Percentiles rank a stretch among this genome's conserved stretches.
Evolutionary conservation across 805 yeast species (phyloP).

Genomic region (Candida maris): DNA sequence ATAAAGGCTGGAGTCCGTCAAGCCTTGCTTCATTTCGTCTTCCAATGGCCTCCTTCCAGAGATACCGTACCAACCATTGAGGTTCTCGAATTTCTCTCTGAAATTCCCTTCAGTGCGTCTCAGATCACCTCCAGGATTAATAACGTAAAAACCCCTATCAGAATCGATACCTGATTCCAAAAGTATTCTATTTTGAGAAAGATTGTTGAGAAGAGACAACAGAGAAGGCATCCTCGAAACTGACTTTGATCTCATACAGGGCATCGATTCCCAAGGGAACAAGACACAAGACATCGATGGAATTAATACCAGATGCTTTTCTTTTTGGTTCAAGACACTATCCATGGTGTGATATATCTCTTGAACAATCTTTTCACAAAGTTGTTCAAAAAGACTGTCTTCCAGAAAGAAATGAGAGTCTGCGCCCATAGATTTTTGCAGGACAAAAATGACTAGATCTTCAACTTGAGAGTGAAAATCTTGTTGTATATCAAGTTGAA

Average conservation of each 20-base stretch:
- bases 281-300: constrained; percentile 61
- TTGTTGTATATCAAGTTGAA: background rate
- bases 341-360: background rate
- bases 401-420: background rate
- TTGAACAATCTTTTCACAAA: constrained; percentile 45
- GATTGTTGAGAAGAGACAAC: constrained; percentile 37
- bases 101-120: constrained; percentile 60
- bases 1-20: constrained; percentile 48
- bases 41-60: constrained; percentile 59
- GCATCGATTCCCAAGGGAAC: constrained; percentile 89
- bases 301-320: constrained; percentile 60
- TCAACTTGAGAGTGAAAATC: background rate
- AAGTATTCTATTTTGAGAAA: constrained; percentile 20
- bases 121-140: constrained; percentile 84
- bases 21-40: constrained; percentile 39
- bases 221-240: constrained; percentile 76
- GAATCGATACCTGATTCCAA: constrained; percentile 19
- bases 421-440: background rate
- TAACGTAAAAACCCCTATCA: constrained; percentile 51
- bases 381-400: constrained; percentile 47
- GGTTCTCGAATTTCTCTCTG: constrained; percentile 37
- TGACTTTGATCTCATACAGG: constrained; percentile 49
- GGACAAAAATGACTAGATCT: background rate
- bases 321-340: background rate
- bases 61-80: constrained; percentile 49